These are phyloP conservation scores for Phytophthora ohioensis DNA, from an alignment of 352 stramenopile genomes.

Conservation along the genomic window DNA sequence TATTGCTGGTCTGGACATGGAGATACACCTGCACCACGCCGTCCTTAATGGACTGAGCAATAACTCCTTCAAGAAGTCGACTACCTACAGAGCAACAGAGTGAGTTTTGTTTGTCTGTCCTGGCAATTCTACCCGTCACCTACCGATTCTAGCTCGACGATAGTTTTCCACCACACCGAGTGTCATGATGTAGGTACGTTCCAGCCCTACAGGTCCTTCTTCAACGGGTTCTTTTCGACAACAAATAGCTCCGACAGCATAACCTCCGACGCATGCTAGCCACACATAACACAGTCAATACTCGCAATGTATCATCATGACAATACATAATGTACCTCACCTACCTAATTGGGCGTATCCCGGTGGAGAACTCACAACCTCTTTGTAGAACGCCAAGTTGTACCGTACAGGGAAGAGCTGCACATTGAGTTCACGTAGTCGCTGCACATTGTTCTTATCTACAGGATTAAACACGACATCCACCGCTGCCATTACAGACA, in stretches of 20 bases:
- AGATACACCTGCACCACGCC: slow-evolving; percentile 78
- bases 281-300: not conserved
- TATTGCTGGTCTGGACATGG: slow-evolving; percentile 95
- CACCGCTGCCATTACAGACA: not conserved
- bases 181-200: slow-evolving; percentile 95
- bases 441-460: slow-evolving; percentile 66
- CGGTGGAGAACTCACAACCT: slow-evolving; percentile 75
- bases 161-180: slow-evolving; percentile 92
- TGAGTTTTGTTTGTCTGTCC: not conserved
- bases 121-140: slow-evolving; percentile 24
- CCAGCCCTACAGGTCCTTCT: slow-evolving; percentile 10
- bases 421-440: slow-evolving; percentile 91
- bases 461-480: slow-evolving; percentile 62
- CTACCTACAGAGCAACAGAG: slow-evolving; percentile 39
- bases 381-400: slow-evolving; percentile 93
- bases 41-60: slow-evolving; percentile 46
- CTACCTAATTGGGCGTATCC: slow-evolving; percentile 66
- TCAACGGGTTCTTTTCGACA: slow-evolving; percentile 77
- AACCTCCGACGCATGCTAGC: slow-evolving; percentile 78
- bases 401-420: slow-evolving; percentile 94
- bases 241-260: slow-evolving; percentile 91
- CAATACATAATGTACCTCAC: not conserved
- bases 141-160: slow-evolving; percentile 75
- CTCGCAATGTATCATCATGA: not conserved
- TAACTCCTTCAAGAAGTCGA: slow-evolving; percentile 50